Base-by-base conservation (phyloP, 495 filamentous ascomycete genomes). In the Tirmania nivea region DNA sequence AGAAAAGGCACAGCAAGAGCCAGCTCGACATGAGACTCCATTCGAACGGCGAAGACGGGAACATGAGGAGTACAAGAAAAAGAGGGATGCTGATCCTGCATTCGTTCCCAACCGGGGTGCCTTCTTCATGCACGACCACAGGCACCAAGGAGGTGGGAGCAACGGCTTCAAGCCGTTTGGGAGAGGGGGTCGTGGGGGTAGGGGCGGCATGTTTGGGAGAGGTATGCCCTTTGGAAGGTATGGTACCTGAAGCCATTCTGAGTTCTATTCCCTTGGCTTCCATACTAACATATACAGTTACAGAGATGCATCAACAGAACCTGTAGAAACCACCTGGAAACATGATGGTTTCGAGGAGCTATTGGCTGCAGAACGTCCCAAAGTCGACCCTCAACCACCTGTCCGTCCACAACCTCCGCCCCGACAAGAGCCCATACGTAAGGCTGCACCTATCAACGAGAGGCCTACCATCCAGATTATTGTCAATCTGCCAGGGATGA, bases 121-220 rank as follows among this genome's bases (percentile, higher is more conserved):
- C 52, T 97, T 97, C 72, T 97, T 95, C 71, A 79, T 96, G 72
- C 90, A 97, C 67, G 90, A 97, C 65, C 86, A 93, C 59, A 76
- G 88, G 55, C 78, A 84, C 51, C 82, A 81, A 35, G 73, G 78
- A 25, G 25, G 25, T 31, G 25, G 25, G 25, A 31, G 25, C 25
- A 90, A 88, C 63, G 81, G 80, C 39, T 84, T 84, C 57, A 72
- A 81, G 50, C 80, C 79, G 47, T 86, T 79, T 64, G 73, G 80
- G 54, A 54, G 60, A 61, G 63, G 73, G 57, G 75, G 73, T 20
- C 64, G 74, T 63, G 74, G 75, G 8, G 72, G 73, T 4, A 63
- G 72, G 61, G n/a, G n/a, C 4, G 48, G n/a, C 25, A 31, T 31
- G 25, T 45, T 45, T 45, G 17, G 39, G 17, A 19, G 39, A 45